Conservation (phyloP, 768 basidiomycete species). For the Boletales sp. region DNA sequence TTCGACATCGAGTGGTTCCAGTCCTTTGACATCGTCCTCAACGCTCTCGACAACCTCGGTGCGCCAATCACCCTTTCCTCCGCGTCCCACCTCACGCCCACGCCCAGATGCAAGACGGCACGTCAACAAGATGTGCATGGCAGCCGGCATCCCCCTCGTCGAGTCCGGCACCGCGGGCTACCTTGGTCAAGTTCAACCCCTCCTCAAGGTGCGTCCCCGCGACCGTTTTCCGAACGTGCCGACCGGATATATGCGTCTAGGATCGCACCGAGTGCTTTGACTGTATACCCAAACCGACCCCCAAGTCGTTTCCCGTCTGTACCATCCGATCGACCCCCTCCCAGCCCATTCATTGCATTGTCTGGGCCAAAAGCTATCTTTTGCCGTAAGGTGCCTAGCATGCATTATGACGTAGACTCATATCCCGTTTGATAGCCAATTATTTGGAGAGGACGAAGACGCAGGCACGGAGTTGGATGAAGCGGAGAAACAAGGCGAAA, state of each 20-base stretch:
- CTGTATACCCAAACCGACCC: conserved; percentile 88
- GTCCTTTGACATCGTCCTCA: conserved; percentile 88
- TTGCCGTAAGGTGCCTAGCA: conserved; percentile 58
- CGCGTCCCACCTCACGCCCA: not conserved
- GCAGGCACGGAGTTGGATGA: conserved; percentile 82
- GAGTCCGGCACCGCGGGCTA: conserved; percentile 98
- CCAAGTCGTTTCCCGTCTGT: conserved; percentile 95
- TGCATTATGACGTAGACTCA: not conserved
- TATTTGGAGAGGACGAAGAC: conserved; percentile 93
- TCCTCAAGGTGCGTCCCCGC: conserved; percentile 62
- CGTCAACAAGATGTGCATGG: conserved; percentile 98
- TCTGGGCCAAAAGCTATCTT: conserved; percentile 98
- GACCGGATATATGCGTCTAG: conserved; percentile 35
- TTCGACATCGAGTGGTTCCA: conserved; percentile 91
- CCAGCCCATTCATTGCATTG: conserved; percentile 97
- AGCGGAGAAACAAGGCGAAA: conserved; percentile 90
- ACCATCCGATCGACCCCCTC: conserved; percentile 96
- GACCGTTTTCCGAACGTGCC: not conserved
- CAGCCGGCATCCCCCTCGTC: conserved; percentile 83
- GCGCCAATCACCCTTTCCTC: conserved; percentile 19
- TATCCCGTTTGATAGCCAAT: conserved; percentile 54
- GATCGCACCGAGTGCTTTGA: conserved; percentile 94
- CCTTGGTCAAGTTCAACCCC: conserved; percentile 93
- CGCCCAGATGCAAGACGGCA: conserved; percentile 85
- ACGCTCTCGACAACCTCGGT: conserved; percentile 97